Evolutionary conservation across 345 rosid genomes (phyloP).

Genomic region (Rhizophora apiculata): DNA sequence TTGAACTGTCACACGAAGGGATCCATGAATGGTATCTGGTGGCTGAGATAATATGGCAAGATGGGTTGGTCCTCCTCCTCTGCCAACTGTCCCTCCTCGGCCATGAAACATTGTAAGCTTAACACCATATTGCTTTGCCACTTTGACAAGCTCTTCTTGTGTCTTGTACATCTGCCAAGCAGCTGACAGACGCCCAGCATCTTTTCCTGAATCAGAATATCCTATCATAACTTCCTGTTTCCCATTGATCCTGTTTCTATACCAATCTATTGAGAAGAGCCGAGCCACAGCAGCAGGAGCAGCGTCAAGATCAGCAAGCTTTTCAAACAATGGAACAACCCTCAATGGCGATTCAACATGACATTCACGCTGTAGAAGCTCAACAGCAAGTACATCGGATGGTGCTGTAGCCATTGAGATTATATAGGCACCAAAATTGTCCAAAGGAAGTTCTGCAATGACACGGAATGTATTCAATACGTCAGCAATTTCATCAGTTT

Average conservation of each 20-base stretch:
- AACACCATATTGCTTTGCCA: conserved; percentile 75
- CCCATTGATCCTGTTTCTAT: conserved; percentile 75
- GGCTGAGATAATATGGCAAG: conserved; percentile 99
- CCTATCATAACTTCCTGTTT: conserved; percentile 99
- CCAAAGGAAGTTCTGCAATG: conserved; percentile 34
- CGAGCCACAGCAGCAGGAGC: conserved; percentile 94
- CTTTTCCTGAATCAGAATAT: conserved; percentile 97
- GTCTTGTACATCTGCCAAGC: conserved; percentile 98
- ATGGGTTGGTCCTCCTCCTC: conserved; percentile 99
- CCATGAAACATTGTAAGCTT: conserved; percentile 98
- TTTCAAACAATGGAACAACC: conserved; percentile 98
- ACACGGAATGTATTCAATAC: conserved; percentile 31
- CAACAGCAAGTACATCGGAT: conserved; percentile 44
- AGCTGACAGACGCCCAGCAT: conserved; percentile 92
- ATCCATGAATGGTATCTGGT: conserved; percentile 92
- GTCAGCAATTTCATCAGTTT: conserved; percentile 80
- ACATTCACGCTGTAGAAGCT: conserved; percentile 95
- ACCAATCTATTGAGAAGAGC: conserved; percentile 94
- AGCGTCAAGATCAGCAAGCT: conserved; percentile 93
- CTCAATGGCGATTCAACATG: conserved; percentile 81
- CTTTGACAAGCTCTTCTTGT: conserved; percentile 91
- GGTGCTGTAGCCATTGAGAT: conserved; percentile 38
- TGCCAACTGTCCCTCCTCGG: conserved; percentile 94
- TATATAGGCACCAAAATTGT: conserved; percentile 35
- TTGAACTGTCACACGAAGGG: conserved; percentile 88